Evolutionary conservation across 176 grass and related monocot genomes (phyloP).

Genomic region (Melocanna baccifera): DNA sequence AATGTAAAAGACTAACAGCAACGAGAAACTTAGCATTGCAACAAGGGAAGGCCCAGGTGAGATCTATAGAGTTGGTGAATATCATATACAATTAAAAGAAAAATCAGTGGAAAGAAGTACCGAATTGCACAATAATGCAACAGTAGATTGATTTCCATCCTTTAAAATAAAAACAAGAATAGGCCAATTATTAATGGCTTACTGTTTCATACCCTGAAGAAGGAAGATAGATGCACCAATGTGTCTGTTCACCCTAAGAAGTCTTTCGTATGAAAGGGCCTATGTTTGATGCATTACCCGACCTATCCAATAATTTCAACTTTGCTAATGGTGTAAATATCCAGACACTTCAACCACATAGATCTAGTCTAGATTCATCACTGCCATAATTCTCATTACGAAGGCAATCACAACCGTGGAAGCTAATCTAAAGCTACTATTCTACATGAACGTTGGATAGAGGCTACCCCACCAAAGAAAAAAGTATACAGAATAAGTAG

Average conservation of each 20-base stretch:
- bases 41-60: background rate
- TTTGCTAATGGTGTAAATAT: slow-evolving; percentile 23
- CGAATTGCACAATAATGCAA: background rate
- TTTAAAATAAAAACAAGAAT: background rate
- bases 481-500: background rate
- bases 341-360: background rate
- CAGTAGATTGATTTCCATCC: background rate
- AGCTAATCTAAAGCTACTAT: background rate
- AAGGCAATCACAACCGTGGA: background rate
- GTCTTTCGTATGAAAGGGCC: background rate
- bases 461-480: background rate
- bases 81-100: background rate
- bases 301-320: background rate
- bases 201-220: background rate
- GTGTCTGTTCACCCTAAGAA: background rate
- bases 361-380: background rate
- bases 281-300: background rate
- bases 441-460: background rate
- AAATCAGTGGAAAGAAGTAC: background rate
- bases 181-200: background rate
- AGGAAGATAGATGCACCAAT: background rate
- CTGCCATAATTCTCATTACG: background rate
- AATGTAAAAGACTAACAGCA: background rate
- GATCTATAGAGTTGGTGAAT: background rate
- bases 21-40: background rate